Conservation (phyloP, 2,329 filamentous ascomycete genomes). For the Cytospora piceicola region DNA sequence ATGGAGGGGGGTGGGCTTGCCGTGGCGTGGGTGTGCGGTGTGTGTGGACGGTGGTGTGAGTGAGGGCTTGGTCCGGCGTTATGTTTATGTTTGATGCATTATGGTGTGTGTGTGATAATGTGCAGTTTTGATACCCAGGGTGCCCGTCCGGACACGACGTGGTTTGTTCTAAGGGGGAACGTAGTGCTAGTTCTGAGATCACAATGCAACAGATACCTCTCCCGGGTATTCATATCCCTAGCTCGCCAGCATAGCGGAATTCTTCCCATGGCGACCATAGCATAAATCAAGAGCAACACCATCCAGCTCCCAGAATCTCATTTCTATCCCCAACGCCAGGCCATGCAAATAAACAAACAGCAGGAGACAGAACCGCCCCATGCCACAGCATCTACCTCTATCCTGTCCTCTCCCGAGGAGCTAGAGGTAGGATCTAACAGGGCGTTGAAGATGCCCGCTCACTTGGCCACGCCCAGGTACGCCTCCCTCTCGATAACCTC, state of each 20-base stretch:
- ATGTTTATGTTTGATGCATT: neutral
- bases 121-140: conserved; percentile 9
- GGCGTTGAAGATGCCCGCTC: conserved; percentile 34
- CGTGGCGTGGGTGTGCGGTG: neutral
- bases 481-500: conserved; percentile 91
- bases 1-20: no score
- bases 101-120: neutral
- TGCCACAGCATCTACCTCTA: conserved; percentile 21
- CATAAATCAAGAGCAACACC: neutral
- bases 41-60: neutral
- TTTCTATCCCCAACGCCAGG: conserved; percentile 26
- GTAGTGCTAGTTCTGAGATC: neutral
- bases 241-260: conserved; percentile 4
- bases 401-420: conserved; percentile 8
- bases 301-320: neutral
- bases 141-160: neutral
- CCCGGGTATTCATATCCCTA: conserved; percentile 26
- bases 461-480: conserved; percentile 64
- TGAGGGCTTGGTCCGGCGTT: neutral
- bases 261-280: neutral
- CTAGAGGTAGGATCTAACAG: neutral
- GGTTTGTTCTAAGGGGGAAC: neutral
- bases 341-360: conserved; percentile 20
- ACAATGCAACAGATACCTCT: neutral
- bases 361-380: conserved; percentile 29